These are phyloP conservation scores for Hemisphaericaspora subhashii DNA, from an alignment of 1,139 yeast genomes.

Conservation along the genomic window DNA sequence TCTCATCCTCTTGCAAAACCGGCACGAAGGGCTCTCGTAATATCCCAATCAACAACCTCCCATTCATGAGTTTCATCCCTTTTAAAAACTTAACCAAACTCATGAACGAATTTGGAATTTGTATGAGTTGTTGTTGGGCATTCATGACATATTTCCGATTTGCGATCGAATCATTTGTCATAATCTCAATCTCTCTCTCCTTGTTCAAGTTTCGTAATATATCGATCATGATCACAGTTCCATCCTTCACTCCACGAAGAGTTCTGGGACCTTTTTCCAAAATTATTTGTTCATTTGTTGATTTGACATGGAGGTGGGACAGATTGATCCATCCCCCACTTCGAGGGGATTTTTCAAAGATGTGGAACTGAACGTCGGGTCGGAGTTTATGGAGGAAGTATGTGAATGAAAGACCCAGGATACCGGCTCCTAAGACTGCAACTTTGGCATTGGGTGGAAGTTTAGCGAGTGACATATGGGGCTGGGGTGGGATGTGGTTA, in stretches of 20 bases:
- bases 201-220: slow-evolving; percentile 47
- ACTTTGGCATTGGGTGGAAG: slow-evolving; percentile 40
- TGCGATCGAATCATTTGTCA: slow-evolving; percentile 51
- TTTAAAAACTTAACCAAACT: slow-evolving; percentile 42
- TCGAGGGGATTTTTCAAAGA: slow-evolving; percentile 55
- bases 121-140: slow-evolving; percentile 37
- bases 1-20: slow-evolving; percentile 54
- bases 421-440: slow-evolving; percentile 83
- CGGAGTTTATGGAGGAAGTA: slow-evolving; percentile 69
- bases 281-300: slow-evolving; percentile 20
- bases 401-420: slow-evolving; percentile 80
- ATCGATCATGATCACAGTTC: slow-evolving; percentile 62
- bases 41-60: slow-evolving; percentile 28
- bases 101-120: slow-evolving; percentile 51
- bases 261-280: slow-evolving; percentile 80
- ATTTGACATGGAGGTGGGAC: slow-evolving; percentile 6
- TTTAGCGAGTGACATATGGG: not conserved
- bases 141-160: slow-evolving; percentile 62
- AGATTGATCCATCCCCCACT: slow-evolving; percentile 85
- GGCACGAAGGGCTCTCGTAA: slow-evolving; percentile 45
- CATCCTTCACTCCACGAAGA: slow-evolving; percentile 66
- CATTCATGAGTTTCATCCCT: slow-evolving; percentile 15
- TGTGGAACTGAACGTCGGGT: slow-evolving; percentile 65
- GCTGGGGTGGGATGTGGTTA: not conserved
- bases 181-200: slow-evolving; percentile 46